Evolutionary conservation across 2,329 filamentous ascomycete genomes (phyloP).

Genomic region (Stagonosporopsis chrysanthemi): DNA sequence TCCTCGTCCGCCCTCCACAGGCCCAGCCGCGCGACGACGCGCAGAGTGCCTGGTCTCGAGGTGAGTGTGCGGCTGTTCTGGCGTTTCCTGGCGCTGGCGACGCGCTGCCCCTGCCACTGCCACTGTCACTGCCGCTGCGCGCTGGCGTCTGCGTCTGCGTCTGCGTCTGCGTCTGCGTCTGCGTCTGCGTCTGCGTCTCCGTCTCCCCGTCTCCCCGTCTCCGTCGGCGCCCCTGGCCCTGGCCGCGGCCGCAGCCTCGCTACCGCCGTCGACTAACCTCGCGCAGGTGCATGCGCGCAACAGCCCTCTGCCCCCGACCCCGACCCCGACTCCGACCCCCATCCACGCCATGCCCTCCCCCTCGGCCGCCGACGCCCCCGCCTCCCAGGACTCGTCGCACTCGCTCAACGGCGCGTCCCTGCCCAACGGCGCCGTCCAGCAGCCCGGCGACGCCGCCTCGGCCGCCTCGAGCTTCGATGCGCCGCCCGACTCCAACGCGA

Average conservation of each 20-base stretch:
- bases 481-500: constrained; percentile 53
- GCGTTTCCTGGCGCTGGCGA: not conserved
- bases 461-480: constrained; percentile 38
- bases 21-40: constrained; percentile 50
- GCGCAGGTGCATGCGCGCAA: constrained; percentile 32
- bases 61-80: constrained; percentile 39
- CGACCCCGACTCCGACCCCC: not conserved
- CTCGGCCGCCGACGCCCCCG: constrained; percentile 33
- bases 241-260: constrained; percentile 28
- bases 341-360: constrained; percentile 47
- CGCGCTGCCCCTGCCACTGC: not conserved
- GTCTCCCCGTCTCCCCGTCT: too few relatives aligned
- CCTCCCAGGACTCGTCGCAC: constrained; percentile 34
- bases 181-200: too few relatives aligned
- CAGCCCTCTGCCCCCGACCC: constrained; percentile 24
- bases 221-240: constrained; percentile 31
- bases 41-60: constrained; percentile 48
- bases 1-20: constrained; percentile 43
- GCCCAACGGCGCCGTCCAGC: constrained; percentile 46
- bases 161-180: too few relatives aligned
- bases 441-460: constrained; percentile 35
- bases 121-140: constrained; percentile 4
- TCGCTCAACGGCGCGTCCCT: constrained; percentile 41
- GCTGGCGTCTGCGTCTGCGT: too few relatives aligned
- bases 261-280: constrained; percentile 29